Evolutionary conservation across 2,329 filamentous ascomycete genomes (phyloP).

Genomic region (Metarhizium guizhouense): DNA sequence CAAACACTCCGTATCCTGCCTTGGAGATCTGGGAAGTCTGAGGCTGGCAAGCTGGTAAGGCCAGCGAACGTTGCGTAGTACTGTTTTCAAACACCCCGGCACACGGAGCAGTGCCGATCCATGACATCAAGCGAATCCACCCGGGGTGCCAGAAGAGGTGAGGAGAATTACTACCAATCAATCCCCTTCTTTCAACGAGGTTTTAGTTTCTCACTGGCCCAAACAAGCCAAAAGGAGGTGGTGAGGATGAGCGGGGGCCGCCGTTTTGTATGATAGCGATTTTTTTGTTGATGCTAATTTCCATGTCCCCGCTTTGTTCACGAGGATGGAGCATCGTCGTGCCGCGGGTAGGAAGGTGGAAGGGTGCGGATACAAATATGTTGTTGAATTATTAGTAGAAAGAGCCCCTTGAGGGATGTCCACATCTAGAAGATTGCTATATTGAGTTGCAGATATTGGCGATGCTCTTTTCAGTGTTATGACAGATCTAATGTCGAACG

Average conservation of each 20-base stretch:
- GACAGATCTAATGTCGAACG: no score
- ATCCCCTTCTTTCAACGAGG: not conserved
- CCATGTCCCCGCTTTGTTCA: not conserved
- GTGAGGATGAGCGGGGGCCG: not conserved
- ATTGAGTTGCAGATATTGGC: not conserved
- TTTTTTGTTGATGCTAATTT: not conserved
- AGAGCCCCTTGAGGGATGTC: not conserved
- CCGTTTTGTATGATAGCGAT: not conserved
- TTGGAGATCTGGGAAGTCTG: not conserved
- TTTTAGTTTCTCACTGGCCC: no score
- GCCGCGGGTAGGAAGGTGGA: not conserved
- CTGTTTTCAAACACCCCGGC: slow-evolving; percentile 10
- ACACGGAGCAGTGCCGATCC: slow-evolving; percentile 17
- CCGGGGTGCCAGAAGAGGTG: slow-evolving; percentile 6
- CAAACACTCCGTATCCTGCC: no score
- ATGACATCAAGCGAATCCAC: slow-evolving; percentile 21
- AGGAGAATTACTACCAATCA: slow-evolving; percentile 9
- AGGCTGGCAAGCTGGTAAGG: not conserved
- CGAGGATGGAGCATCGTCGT: not conserved
- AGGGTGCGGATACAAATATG: no score
- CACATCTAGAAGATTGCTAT: not conserved
- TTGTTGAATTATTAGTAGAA: no score
- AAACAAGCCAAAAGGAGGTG: not conserved
- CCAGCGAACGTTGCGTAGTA: not conserved
- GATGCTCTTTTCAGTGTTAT: no score